Evolutionary conservation across 208 protist genomes (phyloP).

Genomic region (Acanthamoeba rhysodes): DNA sequence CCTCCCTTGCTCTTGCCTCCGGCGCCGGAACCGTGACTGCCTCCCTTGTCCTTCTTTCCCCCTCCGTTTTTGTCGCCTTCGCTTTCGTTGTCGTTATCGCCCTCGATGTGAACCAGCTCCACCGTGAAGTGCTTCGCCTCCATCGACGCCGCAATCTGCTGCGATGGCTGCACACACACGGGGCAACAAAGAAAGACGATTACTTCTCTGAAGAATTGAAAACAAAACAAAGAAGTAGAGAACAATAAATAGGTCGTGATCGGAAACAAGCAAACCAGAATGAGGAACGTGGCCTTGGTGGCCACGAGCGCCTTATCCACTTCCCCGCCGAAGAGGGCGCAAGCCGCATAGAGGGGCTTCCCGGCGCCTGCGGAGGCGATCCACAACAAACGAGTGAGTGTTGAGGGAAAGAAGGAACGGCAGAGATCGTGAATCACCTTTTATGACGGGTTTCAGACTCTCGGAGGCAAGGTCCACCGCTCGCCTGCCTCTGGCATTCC

Average conservation of each 20-base stretch:
- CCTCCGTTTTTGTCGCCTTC: neutral
- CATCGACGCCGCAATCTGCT: constrained; percentile 17
- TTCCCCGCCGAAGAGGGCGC: neutral
- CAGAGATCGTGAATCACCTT: neutral
- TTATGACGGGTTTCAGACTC: constrained; percentile 11
- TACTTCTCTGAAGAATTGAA: neutral
- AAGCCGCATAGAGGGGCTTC: neutral
- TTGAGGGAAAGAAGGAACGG: neutral
- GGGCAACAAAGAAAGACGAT: neutral
- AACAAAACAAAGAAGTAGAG: neutral
- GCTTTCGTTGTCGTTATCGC: neutral
- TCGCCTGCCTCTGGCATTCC: neutral
- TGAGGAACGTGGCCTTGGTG: constrained; percentile 11
- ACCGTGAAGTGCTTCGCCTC: constrained; percentile 5
- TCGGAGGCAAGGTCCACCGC: constrained; percentile 8
- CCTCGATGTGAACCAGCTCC: neutral
- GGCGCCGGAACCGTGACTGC: neutral
- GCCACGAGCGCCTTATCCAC: constrained; percentile 30
- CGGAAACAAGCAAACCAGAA: neutral
- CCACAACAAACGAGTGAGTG: no score
- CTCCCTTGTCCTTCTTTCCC: neutral
- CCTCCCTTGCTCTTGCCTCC: neutral
- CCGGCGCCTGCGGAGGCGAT: neutral
- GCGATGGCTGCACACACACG: neutral
- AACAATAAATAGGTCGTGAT: no score